Conservation (phyloP, 495 filamentous ascomycete genomes). For the Neurospora cerealis region DNA sequence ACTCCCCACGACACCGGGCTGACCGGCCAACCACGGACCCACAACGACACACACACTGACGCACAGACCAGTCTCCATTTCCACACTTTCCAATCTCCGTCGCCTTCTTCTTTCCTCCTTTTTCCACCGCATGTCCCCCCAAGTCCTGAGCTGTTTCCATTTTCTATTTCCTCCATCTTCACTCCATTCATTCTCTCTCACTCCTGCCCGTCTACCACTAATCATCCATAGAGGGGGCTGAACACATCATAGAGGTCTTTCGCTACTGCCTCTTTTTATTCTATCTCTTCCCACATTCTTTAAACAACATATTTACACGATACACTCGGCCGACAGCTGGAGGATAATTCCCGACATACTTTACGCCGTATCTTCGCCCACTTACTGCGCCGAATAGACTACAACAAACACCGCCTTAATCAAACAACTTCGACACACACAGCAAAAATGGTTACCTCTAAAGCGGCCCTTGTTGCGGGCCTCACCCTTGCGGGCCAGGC, state of each 20-base stretch:
- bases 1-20: neutral
- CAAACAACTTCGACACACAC: neutral
- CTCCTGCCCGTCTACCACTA: neutral
- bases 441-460: conserved; percentile 31
- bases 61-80: neutral
- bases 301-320: neutral
- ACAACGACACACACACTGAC: neutral
- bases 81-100: neutral
- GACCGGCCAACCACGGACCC: neutral
- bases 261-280: neutral
- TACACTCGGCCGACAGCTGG: neutral
- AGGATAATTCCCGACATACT: neutral
- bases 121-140: neutral
- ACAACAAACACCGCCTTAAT: neutral
- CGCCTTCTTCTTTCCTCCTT: neutral
- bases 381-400: neutral
- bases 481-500: conserved; percentile 39
- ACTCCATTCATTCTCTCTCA: neutral
- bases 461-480: conserved; percentile 32
- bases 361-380: neutral
- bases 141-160: neutral
- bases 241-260: neutral
- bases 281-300: neutral
- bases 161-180: neutral
- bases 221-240: neutral